Conservation (phyloP, 192 early-diverging fungal genomes). For the Backusella sp. region DNA sequence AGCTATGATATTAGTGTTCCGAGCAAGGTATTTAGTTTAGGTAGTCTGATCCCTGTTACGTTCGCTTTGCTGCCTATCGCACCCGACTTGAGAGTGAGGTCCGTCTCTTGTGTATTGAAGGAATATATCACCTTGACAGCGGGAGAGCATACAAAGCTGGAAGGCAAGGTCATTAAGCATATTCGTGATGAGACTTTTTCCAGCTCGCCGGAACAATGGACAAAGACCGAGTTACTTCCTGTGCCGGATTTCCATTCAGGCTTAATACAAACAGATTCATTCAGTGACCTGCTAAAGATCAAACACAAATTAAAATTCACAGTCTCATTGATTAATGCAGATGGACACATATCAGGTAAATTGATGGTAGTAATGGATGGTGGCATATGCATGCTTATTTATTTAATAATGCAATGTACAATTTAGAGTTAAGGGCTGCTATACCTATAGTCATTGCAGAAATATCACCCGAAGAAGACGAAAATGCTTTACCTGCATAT, state of each 20-base stretch:
- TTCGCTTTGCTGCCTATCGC: conserved; percentile 51
- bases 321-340: conserved; percentile 26
- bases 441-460: conserved; percentile 32
- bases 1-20: conserved; percentile 58
- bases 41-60: conserved; percentile 49
- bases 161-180: conserved; percentile 13
- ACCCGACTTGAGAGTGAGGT: conserved; percentile 47
- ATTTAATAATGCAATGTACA: neutral
- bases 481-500: conserved; percentile 28
- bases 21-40: conserved; percentile 46
- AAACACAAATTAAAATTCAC: conserved; percentile 40
- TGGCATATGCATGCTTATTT: neutral
- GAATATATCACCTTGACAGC: conserved; percentile 52
- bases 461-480: conserved; percentile 26
- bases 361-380: neutral
- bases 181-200: conserved; percentile 15
- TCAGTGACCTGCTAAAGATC: conserved; percentile 36
- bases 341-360: conserved; percentile 41
- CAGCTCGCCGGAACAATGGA: conserved; percentile 13
- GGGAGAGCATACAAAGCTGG: conserved; percentile 21
- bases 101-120: conserved; percentile 49
- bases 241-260: conserved; percentile 15
- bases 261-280: conserved; percentile 25
- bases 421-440: conserved; percentile 33
- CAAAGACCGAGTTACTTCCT: conserved; percentile 2